These are phyloP conservation scores for Populus hybrid DNA, from an alignment of 441 rosid genomes.

Conservation along the genomic window DNA sequence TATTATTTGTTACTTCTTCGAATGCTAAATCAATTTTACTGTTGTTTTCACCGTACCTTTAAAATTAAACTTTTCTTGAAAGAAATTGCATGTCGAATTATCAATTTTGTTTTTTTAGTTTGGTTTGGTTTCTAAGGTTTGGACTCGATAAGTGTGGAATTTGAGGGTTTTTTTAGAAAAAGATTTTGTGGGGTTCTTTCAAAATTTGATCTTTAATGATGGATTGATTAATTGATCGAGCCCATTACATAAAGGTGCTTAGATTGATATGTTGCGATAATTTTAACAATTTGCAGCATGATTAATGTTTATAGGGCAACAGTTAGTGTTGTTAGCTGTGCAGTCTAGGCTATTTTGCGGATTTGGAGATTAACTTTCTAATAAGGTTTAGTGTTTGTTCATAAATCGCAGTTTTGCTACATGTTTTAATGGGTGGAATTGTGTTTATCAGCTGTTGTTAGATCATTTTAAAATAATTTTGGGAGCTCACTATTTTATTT, in stretches of 20 bases:
- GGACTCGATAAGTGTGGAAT: not conserved
- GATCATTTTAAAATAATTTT: not conserved
- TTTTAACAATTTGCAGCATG: not conserved
- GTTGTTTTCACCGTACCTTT: not conserved
- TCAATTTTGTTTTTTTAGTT: not conserved
- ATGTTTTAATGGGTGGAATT: not conserved
- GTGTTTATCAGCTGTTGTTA: not conserved
- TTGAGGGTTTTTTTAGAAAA: not conserved
- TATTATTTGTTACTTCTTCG: not conserved
- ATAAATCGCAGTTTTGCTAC: not conserved
- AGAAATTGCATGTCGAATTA: not conserved
- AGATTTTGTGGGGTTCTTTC: not conserved
- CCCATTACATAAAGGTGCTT: not conserved
- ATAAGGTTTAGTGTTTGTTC: not conserved
- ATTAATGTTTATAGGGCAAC: not conserved
- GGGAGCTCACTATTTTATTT: conserved; percentile 10
- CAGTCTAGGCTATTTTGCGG: not conserved
- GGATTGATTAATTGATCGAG: not conserved
- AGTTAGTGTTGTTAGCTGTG: not conserved
- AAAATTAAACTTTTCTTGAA: not conserved
- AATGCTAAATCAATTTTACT: not conserved
- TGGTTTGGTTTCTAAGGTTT: not conserved
- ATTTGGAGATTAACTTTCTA: not conserved
- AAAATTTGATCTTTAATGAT: not conserved
- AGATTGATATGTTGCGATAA: not conserved